Base-by-base conservation (phyloP, 2,329 filamentous ascomycete genomes). In the Colletotrichum caudatum region DNA sequence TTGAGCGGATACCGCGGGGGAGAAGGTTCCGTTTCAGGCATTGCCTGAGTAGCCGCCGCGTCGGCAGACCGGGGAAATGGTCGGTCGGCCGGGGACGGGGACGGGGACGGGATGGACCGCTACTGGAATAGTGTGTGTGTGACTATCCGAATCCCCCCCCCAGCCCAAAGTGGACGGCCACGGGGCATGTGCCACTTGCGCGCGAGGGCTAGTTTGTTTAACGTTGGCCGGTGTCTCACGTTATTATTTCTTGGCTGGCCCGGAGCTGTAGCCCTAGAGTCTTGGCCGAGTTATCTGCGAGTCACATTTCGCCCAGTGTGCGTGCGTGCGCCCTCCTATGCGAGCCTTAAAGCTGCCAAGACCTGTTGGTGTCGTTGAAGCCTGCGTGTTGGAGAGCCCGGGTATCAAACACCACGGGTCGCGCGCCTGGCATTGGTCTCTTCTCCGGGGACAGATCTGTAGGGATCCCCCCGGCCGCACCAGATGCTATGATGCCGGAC, bases 21-120 rank as follows among this genome's bases (percentile, higher is more conserved):
- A 35, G 39, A 26, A 35, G 26, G 14, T 26, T 59, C 69, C 59
- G 39, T 37, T 71, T 48, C 44, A 33, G 64, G 64, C n/a, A 59
- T 53, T 59, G 65, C 23, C 53, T 54, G 59, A 59, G 64, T 26
- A 37, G 37, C 46, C 37, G 64, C 58, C 53, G 44, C 53, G 46
- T 64, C 69, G 69, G 64, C 53, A 64, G 58, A 57, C 50, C 68
- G 68, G 64, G 57, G 41, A 62, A 67, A 67, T 64, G 33, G 20
- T 71, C 68, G 60, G 60, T 63, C 60, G 35, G 60, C 33, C 60
- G 68, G 64, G 68, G 57, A 67, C 48, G 60, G 64, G 68, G 57
- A 67, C 48, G 60, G 58, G 56, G 53, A 71, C 69, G 69, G 65
- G 69, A 33, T 71, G 59, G 59, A 48, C 69, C 69, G 69, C 29